Evolutionary conservation across 2,329 filamentous ascomycete species (phyloP).

Genomic region (Leptographium lundbergii): DNA sequence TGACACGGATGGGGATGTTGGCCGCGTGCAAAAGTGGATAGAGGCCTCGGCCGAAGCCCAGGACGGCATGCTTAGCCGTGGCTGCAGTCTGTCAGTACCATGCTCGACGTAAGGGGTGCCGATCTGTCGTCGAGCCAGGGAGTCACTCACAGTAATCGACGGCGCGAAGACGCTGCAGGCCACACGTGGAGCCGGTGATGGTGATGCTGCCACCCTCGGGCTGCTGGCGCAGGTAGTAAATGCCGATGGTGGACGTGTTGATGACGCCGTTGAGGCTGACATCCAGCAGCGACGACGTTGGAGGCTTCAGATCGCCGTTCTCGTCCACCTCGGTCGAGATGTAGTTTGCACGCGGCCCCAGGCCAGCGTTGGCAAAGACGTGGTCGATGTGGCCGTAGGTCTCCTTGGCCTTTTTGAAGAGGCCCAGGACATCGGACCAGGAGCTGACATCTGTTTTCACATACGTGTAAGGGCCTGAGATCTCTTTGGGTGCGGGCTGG

Average conservation of each 20-base stretch:
- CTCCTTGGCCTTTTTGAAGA: not conserved
- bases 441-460: not conserved
- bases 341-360: not conserved
- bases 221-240: not conserved
- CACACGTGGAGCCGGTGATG: constrained; percentile 2
- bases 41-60: not conserved
- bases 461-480: not conserved
- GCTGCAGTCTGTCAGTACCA: not conserved
- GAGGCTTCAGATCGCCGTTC: constrained; percentile 1
- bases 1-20: constrained; percentile 1
- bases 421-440: not conserved
- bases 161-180: constrained; percentile 1
- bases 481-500: not conserved
- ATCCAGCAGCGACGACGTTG: not conserved
- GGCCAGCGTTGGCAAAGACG: constrained; percentile 1
- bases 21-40: not conserved
- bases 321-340: not conserved
- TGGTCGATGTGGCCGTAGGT: not conserved
- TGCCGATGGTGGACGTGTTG: constrained; percentile 1
- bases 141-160: not conserved
- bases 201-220: not conserved
- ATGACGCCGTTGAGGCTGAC: constrained; percentile 3
- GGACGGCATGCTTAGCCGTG: not conserved
- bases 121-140: no score
- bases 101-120: no score